Evolutionary conservation across 495 filamentous ascomycete genomes (phyloP).

Genomic region (Annulohypoxylon bovei): DNA sequence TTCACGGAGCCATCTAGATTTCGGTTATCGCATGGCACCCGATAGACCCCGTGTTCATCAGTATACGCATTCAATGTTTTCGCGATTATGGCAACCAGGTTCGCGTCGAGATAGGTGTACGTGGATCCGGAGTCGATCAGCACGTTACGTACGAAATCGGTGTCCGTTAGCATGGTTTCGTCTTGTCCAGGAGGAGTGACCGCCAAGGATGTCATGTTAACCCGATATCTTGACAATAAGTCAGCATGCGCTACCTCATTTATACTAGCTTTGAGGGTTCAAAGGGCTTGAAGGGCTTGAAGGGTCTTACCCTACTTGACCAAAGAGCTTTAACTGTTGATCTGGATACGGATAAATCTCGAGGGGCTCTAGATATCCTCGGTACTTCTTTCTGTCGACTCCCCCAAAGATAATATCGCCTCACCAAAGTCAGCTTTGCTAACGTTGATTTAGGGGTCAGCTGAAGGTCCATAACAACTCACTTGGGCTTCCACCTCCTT

Average conservation of each 20-base stretch:
- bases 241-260: background rate
- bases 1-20: constrained; percentile 51
- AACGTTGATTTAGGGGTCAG: constrained; percentile 11
- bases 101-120: constrained; percentile 52
- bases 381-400: constrained; percentile 55
- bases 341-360: constrained; percentile 55
- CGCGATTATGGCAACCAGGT: constrained; percentile 51
- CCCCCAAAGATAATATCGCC: constrained; percentile 59
- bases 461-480: background rate
- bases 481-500: constrained; percentile 54
- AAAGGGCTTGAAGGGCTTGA: background rate
- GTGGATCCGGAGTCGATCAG: constrained; percentile 57
- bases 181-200: constrained; percentile 47
- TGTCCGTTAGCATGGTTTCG: constrained; percentile 44
- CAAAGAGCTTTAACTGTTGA: constrained; percentile 48
- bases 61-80: constrained; percentile 47
- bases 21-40: constrained; percentile 51
- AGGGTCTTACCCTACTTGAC: constrained; percentile 44
- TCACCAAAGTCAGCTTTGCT: constrained; percentile 55
- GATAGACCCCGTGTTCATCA: constrained; percentile 50
- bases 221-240: constrained; percentile 49
- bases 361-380: constrained; percentile 54
- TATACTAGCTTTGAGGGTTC: too few relatives aligned
- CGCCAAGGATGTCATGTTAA: constrained; percentile 55
- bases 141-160: constrained; percentile 50